These are phyloP conservation scores for Erythrobasidium hasegawianum DNA, from an alignment of 1,284 basidiomycete species.

Conservation along the genomic window DNA sequence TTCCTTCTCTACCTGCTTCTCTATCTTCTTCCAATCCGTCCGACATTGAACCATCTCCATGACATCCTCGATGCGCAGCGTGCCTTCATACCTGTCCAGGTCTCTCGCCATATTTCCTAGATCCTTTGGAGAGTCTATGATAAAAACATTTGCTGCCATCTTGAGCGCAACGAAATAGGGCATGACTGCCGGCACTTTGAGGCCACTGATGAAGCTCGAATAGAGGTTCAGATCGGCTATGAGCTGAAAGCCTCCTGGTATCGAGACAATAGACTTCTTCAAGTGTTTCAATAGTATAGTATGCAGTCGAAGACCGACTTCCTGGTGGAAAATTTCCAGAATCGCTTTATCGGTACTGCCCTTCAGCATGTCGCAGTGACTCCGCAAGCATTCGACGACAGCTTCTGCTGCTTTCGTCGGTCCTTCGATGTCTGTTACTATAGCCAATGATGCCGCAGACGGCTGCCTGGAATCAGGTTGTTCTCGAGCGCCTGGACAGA, in stretches of 20 bases:
- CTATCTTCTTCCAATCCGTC: constrained; percentile 95
- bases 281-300: constrained; percentile 94
- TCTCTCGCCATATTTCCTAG: constrained; percentile 90
- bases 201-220: constrained; percentile 74
- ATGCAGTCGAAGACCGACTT: constrained; percentile 87
- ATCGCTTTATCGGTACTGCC: constrained; percentile 95
- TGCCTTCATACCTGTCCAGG: constrained; percentile 86
- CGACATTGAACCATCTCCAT: constrained; percentile 58
- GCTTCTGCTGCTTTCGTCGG: constrained; percentile 81
- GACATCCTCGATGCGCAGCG: constrained; percentile 79
- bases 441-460: neutral
- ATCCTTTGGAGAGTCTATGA: constrained; percentile 65
- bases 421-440: constrained; percentile 51
- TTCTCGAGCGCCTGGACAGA: constrained; percentile 75
- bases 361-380: constrained; percentile 82
- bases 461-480: constrained; percentile 57
- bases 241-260: constrained; percentile 88
- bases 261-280: constrained; percentile 91
- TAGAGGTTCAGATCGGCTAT: constrained; percentile 95
- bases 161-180: constrained; percentile 89
- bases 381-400: constrained; percentile 77
- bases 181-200: constrained; percentile 65
- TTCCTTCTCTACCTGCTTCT: constrained; percentile 84
- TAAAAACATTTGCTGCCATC: constrained; percentile 93
- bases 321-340: constrained; percentile 94